Base-by-base conservation (phyloP, 2,329 filamentous ascomycete species). In the Domatiomyces globalis region DNA sequence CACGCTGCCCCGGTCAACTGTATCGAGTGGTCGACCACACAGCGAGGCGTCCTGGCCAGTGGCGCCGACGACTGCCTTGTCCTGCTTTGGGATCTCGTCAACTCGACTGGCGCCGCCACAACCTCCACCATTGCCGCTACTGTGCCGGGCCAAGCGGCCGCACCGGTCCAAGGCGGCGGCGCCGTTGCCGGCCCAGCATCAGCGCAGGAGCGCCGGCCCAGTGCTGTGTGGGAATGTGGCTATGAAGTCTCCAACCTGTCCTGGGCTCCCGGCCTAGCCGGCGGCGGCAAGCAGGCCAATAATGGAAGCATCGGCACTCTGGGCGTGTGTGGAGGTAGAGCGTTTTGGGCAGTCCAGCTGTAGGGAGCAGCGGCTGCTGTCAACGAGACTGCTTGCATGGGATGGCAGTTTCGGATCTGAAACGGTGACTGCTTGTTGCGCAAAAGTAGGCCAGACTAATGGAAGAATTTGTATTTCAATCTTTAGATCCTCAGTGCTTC, bases 51-150 rank as follows among this genome's bases (percentile, higher is more conserved):
- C 58, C 78, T 98, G 17, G 90, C 90, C 15, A 94, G 87, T 0
- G 92, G 92, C 33, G 92, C 77, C 5, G 92, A 98, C 62, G 92
- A 98, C 67, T 90, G 82, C 57, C 79, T 92, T 59, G 90, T 96
- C 1, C 75, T 96, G 29, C 76, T 95, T 15, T 98, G 92, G 92
- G 92, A 98, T 67, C 74, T 98, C 8, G 76, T 95, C 57, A 48
- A 25, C 29, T 18, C 45, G 36, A 44, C 18, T 19, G 25, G 27
- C 12, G 45, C 45, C 1, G 60, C 56, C 12, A 53, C 60, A 5
- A 25, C 45, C 4, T 45, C 43, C 22, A 27, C 43, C 22, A 53
- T 63, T 48, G 9, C 47, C 29, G 18, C 39, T 44, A 27, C 55
- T 51, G 29, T 48, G 48, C 15, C 43, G 17, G n/a, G n/a, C 43